Conservation (phyloP, 2,329 filamentous ascomycete species). For the Xylaria sp. region DNA sequence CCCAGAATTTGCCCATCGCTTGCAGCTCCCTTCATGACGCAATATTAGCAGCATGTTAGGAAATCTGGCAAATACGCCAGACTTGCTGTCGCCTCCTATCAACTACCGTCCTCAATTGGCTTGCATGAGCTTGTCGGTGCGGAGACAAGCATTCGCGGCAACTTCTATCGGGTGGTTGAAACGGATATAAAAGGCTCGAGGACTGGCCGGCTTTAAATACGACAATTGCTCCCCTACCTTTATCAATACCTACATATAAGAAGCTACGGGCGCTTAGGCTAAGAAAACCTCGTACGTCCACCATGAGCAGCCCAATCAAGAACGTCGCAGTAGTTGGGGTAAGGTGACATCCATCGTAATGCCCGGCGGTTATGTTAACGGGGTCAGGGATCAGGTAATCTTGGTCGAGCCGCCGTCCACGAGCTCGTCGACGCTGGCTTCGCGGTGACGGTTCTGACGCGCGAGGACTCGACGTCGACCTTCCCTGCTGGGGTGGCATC, state of each 20-base stretch:
- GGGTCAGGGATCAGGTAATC: constrained; percentile 49
- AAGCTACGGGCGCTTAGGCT: not conserved
- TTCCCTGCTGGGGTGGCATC: constrained; percentile 53
- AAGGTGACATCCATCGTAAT: constrained; percentile 30
- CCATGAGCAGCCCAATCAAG: constrained; percentile 41
- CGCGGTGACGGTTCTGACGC: constrained; percentile 62
- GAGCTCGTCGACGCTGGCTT: constrained; percentile 52
- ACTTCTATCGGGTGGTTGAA: not conserved
- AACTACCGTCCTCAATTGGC: not conserved
- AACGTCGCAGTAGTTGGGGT: constrained; percentile 44
- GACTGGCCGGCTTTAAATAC: not conserved
- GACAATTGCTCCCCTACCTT: not conserved
- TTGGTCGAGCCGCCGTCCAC: constrained; percentile 45
- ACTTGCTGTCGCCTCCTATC: constrained; percentile 10
- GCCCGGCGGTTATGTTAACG: constrained; percentile 12
- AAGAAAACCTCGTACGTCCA: constrained; percentile 3
- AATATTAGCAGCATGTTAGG: constrained; percentile 27
- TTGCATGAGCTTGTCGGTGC: constrained; percentile 8
- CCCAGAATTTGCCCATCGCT: not conserved
- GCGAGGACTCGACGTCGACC: constrained; percentile 54
- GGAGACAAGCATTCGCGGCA: constrained; percentile 4
- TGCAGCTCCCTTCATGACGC: constrained; percentile 24
- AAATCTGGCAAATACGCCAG: constrained; percentile 16
- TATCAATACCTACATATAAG: not conserved
- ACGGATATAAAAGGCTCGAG: constrained; percentile 23